Conservation (phyloP, 257 asterid genomes). For the Scutellaria minor region DNA sequence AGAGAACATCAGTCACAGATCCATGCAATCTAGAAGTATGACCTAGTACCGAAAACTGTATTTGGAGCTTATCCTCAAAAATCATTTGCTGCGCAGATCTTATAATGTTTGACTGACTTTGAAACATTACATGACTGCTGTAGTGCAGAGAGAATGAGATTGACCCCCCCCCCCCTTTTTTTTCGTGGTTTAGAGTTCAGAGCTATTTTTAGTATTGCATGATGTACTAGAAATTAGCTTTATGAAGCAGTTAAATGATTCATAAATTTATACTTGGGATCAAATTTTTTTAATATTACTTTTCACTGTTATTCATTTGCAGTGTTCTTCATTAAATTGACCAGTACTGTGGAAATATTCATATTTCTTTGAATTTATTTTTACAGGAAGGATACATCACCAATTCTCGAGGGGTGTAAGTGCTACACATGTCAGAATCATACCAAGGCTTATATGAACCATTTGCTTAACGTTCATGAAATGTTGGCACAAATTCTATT, state of each 20-base stretch:
- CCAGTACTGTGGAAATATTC: not conserved
- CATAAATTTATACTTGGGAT: not conserved
- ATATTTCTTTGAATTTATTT: conserved; percentile 15
- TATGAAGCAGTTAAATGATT: not conserved
- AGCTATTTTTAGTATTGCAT: too few relatives aligned
- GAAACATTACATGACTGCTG: too few relatives aligned
- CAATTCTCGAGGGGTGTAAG: conserved; percentile 62
- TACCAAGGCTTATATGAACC: conserved; percentile 91
- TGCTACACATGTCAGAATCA: conserved; percentile 91
- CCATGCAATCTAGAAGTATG: too few relatives aligned
- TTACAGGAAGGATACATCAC: conserved; percentile 79
- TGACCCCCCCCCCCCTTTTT: too few relatives aligned
- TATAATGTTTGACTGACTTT: too few relatives aligned
- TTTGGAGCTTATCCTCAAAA: too few relatives aligned
- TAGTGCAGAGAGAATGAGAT: too few relatives aligned
- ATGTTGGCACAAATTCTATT: conserved; percentile 90
- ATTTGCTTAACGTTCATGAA: conserved; percentile 86
- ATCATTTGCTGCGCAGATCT: too few relatives aligned
- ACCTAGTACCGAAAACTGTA: too few relatives aligned
- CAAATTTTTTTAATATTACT: not conserved
- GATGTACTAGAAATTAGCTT: not conserved
- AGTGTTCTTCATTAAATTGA: not conserved
- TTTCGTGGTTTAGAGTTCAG: too few relatives aligned
- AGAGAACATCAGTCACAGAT: too few relatives aligned
- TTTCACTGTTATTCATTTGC: not conserved